These are phyloP conservation scores for Bipolaris zeicola DNA, from an alignment of 2,329 filamentous ascomycete species.

Conservation along the genomic window DNA sequence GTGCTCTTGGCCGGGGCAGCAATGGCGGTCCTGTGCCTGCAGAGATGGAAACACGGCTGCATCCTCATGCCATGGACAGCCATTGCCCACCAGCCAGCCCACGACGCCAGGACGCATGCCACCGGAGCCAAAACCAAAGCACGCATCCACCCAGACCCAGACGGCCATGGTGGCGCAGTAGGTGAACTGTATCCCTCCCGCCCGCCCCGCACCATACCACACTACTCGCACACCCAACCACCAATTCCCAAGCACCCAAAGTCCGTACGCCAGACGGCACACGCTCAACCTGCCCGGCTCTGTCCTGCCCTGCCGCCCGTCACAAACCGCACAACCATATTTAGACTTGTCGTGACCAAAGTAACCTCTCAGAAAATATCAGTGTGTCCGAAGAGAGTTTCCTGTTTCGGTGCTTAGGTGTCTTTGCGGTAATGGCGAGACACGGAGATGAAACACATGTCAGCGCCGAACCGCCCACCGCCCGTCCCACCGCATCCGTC, in stretches of 20 bases:
- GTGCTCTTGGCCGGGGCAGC: too few species aligned
- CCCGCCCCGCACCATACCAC: background rate
- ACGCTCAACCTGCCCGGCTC: background rate
- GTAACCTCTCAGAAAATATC: background rate
- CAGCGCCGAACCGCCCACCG: background rate
- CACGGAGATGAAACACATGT: slow-evolving; percentile 10
- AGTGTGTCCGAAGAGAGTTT: background rate
- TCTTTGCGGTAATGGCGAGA: slow-evolving; percentile 1
- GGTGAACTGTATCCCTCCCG: background rate
- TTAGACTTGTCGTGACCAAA: background rate
- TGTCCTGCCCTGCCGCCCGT: background rate
- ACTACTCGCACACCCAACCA: background rate
- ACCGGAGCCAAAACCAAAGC: background rate
- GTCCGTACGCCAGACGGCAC: background rate
- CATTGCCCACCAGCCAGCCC: too few species aligned
- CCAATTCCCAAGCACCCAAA: background rate
- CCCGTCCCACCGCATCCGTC: background rate
- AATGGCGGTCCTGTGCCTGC: too few species aligned
- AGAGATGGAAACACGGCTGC: too few species aligned
- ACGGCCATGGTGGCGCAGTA: background rate
- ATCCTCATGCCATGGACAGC: too few species aligned
- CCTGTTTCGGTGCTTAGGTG: slow-evolving; percentile 4
- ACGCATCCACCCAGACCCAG: background rate
- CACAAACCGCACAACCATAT: background rate
- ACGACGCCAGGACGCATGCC: background rate